Percentiles rank a stretch among this genome's conserved stretches.
Evolutionary conservation across 345 rosid species (phyloP).

Genomic region (Erysimum cheiranthoides): DNA sequence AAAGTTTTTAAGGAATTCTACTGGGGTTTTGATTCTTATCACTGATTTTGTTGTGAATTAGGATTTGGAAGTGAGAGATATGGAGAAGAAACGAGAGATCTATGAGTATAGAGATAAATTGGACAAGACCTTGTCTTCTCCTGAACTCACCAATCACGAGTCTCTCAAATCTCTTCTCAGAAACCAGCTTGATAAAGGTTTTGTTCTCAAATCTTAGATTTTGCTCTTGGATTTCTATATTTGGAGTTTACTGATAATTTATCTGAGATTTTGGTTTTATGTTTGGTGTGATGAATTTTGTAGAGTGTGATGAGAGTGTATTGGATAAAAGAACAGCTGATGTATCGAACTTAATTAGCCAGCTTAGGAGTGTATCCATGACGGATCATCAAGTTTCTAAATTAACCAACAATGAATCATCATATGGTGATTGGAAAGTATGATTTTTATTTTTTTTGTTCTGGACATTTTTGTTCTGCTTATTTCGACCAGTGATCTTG

Average conservation of each 20-base stretch:
- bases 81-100: conserved; percentile 61
- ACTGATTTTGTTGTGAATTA: conserved; percentile 9
- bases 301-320: conserved; percentile 60
- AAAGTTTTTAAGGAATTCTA: neutral
- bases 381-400: conserved; percentile 48
- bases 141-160: conserved; percentile 63
- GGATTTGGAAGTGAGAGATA: conserved; percentile 39
- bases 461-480: neutral
- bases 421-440: conserved; percentile 89
- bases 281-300: conserved; percentile 33
- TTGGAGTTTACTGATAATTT: neutral
- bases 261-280: conserved; percentile 9
- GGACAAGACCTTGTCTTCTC: conserved; percentile 77
- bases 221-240: neutral
- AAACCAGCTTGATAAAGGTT: conserved; percentile 69
- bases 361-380: conserved; percentile 79
- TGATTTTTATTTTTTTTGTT: conserved; percentile 13
- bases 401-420: conserved; percentile 44
- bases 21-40: neutral
- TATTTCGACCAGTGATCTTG: neutral
- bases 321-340: conserved; percentile 65
- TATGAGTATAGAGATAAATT: conserved; percentile 74
- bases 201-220: neutral
- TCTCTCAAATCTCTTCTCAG: conserved; percentile 61
- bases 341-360: conserved; percentile 66